These are phyloP conservation scores for Sedum album DNA, from an alignment of 164 flowering plant genomes.

Conservation along the genomic window DNA sequence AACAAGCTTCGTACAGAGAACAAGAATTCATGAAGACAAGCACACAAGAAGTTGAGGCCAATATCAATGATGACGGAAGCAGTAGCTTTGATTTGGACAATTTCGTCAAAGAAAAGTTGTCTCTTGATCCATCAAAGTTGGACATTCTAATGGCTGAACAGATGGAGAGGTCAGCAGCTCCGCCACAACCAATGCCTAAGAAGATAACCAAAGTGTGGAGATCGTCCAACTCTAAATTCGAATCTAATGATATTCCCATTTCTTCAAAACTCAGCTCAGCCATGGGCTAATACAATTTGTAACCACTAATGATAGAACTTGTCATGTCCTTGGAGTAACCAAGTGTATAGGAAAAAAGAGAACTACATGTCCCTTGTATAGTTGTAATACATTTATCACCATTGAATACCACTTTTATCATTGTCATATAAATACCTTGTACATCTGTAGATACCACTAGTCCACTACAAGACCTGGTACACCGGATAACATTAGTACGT, in stretches of 20 bases:
- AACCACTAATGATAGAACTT: neutral
- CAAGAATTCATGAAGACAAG: conserved; percentile 15
- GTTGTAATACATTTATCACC: too few relatives aligned
- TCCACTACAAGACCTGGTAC: too few relatives aligned
- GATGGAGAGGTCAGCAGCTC: neutral
- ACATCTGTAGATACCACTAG: too few relatives aligned
- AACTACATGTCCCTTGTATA: neutral
- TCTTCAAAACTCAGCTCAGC: neutral
- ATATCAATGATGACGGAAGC: conserved; percentile 15
- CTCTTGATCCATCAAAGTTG: conserved; percentile 48
- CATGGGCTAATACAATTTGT: neutral
- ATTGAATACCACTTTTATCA: too few relatives aligned
- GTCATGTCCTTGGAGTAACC: neutral
- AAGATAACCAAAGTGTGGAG: conserved; percentile 6
- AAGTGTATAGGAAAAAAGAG: neutral
- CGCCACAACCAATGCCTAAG: neutral
- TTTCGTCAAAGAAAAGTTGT: conserved; percentile 49
- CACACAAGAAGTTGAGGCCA: conserved; percentile 14
- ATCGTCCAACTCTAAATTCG: neutral
- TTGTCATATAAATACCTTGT: too few relatives aligned
- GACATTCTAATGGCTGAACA: conserved; percentile 32
- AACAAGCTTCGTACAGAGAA: conserved; percentile 19
- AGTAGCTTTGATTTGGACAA: conserved; percentile 51
- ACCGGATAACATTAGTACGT: too few relatives aligned
- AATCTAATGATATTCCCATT: neutral